phyloP scores from a whole-genome alignment of 768 basidiomycete genomes.

The Mycena rebaudengoi region DNA sequence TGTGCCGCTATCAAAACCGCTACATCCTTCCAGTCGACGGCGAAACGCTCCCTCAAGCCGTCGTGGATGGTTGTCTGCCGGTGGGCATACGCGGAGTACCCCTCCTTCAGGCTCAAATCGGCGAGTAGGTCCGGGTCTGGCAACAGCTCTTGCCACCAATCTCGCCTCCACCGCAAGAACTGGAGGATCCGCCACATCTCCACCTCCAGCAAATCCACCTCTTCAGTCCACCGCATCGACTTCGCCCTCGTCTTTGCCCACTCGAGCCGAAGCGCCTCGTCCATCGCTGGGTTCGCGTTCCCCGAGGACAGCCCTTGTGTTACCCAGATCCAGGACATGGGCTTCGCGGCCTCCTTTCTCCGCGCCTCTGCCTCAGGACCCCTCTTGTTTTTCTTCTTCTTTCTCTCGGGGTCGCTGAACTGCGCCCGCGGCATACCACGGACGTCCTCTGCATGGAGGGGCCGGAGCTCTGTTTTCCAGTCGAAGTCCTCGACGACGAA shows the following conservation, averaged over 20 bases:
- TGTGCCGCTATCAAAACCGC: too few relatives aligned
- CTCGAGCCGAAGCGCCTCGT: conserved; percentile 21
- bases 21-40: too few relatives aligned
- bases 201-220: conserved; percentile 32
- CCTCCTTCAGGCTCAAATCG: too few relatives aligned
- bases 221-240: conserved; percentile 27
- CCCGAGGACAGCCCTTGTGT: neutral
- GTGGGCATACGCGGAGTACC: too few relatives aligned
- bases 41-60: too few relatives aligned
- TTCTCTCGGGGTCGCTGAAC: neutral
- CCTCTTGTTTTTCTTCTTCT: neutral
- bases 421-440: conserved; percentile 14
- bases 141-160: conserved; percentile 27
- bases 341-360: neutral
- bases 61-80: too few relatives aligned
- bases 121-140: too few relatives aligned
- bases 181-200: conserved; percentile 31
- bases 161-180: conserved; percentile 24
- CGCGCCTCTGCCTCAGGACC: neutral
- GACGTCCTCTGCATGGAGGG: conserved; percentile 21
- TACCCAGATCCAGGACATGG: conserved; percentile 16
- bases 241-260: conserved; percentile 27
- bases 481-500: neutral
- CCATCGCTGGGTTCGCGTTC: neutral
- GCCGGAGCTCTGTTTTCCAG: conserved; percentile 25